Evolutionary conservation across 139 green algal genomes (phyloP).

Genomic region (Zygnema circumcarinatum): DNA sequence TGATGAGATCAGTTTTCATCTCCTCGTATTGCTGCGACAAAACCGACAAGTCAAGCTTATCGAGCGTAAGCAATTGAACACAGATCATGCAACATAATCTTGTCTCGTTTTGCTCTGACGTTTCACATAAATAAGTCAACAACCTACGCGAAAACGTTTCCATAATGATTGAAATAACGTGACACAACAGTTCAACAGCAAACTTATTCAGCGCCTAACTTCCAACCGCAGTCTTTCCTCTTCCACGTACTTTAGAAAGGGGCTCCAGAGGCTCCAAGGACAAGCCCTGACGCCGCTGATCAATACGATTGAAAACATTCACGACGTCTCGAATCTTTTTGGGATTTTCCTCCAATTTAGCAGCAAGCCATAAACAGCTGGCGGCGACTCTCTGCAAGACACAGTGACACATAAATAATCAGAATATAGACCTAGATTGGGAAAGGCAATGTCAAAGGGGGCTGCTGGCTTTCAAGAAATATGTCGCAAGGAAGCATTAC

Average conservation of each 20-base stretch:
- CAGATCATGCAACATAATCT: not conserved
- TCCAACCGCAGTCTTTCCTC: too few relatives aligned
- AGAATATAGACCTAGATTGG: not conserved
- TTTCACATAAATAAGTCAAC: too few relatives aligned
- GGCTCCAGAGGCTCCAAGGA: slow-evolving; percentile 70
- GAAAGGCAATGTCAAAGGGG: not conserved
- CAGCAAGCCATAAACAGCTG: slow-evolving; percentile 76
- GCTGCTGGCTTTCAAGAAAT: not conserved
- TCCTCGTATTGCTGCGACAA: slow-evolving; percentile 58
- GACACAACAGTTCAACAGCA: too few relatives aligned
- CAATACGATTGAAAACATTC: slow-evolving; percentile 79
- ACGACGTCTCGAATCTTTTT: slow-evolving; percentile 73
- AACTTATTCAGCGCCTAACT: too few relatives aligned
- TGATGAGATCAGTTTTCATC: slow-evolving; percentile 68
- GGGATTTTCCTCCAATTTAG: slow-evolving; percentile 89
- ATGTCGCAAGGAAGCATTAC: slow-evolving; percentile 60
- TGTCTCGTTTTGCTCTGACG: not conserved
- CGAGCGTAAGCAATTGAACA: not conserved
- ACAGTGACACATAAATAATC: not conserved
- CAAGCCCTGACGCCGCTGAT: slow-evolving; percentile 65
- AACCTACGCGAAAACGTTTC: too few relatives aligned
- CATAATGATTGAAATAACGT: too few relatives aligned
- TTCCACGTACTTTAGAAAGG: slow-evolving; percentile 66
- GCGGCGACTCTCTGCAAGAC: slow-evolving; percentile 54
- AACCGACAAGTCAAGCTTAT: not conserved